Evolutionary conservation across 139 green algal genomes (phyloP), one percentile per base, ranked within the genome.

Genomic region (Chlamydomonas sphaeroides): DNA sequence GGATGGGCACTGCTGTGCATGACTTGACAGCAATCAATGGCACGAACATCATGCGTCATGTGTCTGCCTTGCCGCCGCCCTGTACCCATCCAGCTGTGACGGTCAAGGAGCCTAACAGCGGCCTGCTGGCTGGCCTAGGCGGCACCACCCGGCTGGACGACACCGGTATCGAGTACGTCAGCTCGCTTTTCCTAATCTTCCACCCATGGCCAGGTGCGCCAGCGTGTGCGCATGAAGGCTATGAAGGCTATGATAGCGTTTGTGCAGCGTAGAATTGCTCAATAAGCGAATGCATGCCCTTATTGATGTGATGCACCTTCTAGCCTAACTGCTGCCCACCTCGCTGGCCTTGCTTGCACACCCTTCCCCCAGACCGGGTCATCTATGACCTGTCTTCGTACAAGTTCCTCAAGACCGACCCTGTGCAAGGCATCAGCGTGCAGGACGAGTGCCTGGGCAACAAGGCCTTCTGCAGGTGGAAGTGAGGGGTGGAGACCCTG

Each of bases 111-210:
- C 68, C 68, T 8, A 76, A 76, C 45, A 42, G 26, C 2, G 68
- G 68, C 4, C 14, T 76, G 3, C 42, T 76, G 28, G 68, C 42
- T 4, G 68, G 68, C 42, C 41, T 76, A 42, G 68, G 68, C 42
- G 68, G 68, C 28, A 76, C 28, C 5, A 61, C 45, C 11, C 28
- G 68, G 68, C 68, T 76, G 42, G 68, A 76, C 30, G 68, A 76
- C 68, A 49, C 45, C 3, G 68, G 68, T 30, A 26, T 36, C 10
- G 68, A 76, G n/a, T 76, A 76, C n/a, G 63, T 76, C 68, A 63
- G 25, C 42, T 45, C 30, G 30, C 45, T 76, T 26, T 76, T 45
- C 68, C 35, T 76, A 42, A 76, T 76, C 45, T 76, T 76, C 45
- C 68, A 76, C 28, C 68, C 68, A 17, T 76, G 68, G 65, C 28